Evolutionary conservation across 345 rosid genomes (phyloP).

Genomic region (Dipteronia sinensis): DNA sequence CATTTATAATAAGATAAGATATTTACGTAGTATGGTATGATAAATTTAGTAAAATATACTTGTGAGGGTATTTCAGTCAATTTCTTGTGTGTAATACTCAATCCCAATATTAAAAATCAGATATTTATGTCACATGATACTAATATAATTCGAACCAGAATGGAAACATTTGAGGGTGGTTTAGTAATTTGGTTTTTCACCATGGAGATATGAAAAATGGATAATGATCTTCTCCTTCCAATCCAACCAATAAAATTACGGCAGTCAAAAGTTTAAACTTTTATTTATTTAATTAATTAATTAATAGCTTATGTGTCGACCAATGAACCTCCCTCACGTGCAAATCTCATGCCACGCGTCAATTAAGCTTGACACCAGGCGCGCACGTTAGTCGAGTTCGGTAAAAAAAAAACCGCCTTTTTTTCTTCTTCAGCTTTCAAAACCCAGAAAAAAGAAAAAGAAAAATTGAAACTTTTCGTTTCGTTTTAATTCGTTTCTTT

Average conservation of each 20-base stretch:
- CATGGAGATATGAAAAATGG: background rate
- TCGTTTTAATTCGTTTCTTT: background rate
- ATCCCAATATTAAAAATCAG: too few species aligned
- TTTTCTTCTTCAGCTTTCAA: background rate
- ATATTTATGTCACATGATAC: background rate
- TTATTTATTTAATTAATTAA: background rate
- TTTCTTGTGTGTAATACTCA: too few species aligned
- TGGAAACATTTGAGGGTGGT: too few species aligned
- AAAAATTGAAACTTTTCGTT: background rate
- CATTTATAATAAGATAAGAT: too few species aligned
- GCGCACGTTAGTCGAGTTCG: background rate
- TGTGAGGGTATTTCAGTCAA: too few species aligned
- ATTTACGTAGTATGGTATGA: too few species aligned
- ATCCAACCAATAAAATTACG: background rate
- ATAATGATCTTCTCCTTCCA: background rate
- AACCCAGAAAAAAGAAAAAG: background rate
- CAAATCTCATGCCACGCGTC: background rate
- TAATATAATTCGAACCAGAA: too few species aligned
- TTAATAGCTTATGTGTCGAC: background rate
- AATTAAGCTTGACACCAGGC: background rate
- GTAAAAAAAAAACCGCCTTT: background rate
- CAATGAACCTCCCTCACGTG: background rate
- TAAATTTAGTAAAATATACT: too few species aligned
- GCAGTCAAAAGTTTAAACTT: constrained; percentile 7
- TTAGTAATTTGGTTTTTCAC: background rate